Evolutionary conservation across 108 stramenopile species (phyloP), one percentile per base, ranked within the genome.

Genomic region (Pseudonitzschia delicatissima): DNA sequence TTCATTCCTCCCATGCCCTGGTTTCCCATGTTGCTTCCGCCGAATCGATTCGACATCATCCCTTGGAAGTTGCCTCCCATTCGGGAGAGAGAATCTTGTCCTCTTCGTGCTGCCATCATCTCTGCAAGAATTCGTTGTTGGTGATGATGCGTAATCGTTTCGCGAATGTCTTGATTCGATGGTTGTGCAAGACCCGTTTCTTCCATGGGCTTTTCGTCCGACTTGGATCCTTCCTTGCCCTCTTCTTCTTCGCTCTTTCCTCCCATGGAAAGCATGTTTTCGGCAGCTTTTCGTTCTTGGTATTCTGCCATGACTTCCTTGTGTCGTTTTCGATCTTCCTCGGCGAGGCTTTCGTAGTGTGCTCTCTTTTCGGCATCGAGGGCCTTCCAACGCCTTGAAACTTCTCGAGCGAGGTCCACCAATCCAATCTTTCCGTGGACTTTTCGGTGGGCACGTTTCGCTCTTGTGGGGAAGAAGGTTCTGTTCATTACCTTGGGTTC

Each of bases 371-470:
- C 84, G 27, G 75, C 52, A 5, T 68, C 53, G 7, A 71, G 52
- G 3, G 25, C 26, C 62, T 77, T 77, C 88, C 88, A 90, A 32
- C 79, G 72, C 25, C 73, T 52, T 42, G 82, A 78, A 25, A 90
- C 79, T 64, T 74, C 78, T 11, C 85, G 78, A 20, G 86, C 86
- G 9, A 90, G 70, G 6, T 85, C 84, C 18, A 76, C 71, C 57
- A 90, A 83, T 12, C 86, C 86, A 49, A 90, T 87, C 62, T 87
- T 87, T 13, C 88, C 86, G 57, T 90, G 88, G 28, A 80, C 75
- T 72, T 87, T 86, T 5, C 88, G 71, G 45, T 90, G 85, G 7
- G 66, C 53, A 48, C 77, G 70, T 50, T 77, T 77, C 18, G 72
- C 59, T 27, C 72, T 64, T 39, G 57, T 66, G 0, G 72, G 72